These are phyloP conservation scores for Cytidiella melzeri DNA, from an alignment of 768 basidiomycete species.

Conservation along the genomic window DNA sequence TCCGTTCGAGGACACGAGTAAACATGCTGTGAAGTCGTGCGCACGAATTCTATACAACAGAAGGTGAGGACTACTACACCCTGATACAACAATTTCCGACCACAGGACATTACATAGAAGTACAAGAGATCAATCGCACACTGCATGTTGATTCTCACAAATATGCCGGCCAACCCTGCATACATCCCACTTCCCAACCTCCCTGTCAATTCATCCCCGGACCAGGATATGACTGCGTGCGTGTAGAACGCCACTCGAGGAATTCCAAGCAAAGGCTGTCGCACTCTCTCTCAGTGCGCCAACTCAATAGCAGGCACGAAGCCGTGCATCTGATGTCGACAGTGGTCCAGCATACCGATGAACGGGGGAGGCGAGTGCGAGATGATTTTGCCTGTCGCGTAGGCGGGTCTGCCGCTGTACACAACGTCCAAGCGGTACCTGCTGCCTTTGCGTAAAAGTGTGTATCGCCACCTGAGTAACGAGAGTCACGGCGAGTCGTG, in stretches of 20 bases:
- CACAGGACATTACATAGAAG: too few relatives aligned
- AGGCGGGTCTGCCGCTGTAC: constrained; percentile 65
- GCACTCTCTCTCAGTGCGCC: too few relatives aligned
- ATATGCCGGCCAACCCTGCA: not conserved
- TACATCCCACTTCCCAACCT: not conserved
- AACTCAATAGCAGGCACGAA: not conserved
- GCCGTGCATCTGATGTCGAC: constrained; percentile 9
- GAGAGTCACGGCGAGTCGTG: not conserved
- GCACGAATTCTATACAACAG: too few relatives aligned
- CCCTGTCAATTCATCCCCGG: too few relatives aligned
- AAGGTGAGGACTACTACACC: too few relatives aligned
- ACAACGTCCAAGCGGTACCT: constrained; percentile 61
- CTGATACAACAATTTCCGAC: too few relatives aligned
- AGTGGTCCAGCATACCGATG: constrained; percentile 53
- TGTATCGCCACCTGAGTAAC: constrained; percentile 55
- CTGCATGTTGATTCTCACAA: constrained; percentile 5
- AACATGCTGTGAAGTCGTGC: too few relatives aligned
- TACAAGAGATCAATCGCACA: constrained; percentile 9
- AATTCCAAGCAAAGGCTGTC: too few relatives aligned
- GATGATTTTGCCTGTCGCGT: constrained; percentile 43
- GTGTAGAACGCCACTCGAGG: too few relatives aligned
- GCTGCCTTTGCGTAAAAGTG: constrained; percentile 56
- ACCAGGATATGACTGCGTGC: too few relatives aligned
- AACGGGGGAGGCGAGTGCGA: constrained; percentile 52
- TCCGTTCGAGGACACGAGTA: too few relatives aligned